Evolutionary conservation across 805 yeast genomes (phyloP), one percentile per base, ranked within the genome.

Genomic region (Lipomyces chichibuensis): DNA sequence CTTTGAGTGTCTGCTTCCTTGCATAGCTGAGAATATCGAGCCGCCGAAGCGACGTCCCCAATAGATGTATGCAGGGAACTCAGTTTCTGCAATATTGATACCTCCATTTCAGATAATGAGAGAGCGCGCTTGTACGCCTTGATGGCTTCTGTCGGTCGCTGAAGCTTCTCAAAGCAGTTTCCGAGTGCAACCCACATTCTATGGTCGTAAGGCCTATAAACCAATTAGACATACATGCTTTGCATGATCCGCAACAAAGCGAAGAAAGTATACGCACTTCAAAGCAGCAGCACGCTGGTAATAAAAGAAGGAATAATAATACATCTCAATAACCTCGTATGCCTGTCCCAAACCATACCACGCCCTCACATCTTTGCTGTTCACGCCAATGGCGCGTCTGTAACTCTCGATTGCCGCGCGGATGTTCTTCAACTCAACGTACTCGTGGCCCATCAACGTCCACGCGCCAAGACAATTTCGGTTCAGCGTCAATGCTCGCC

Each of bases 291-390:
- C 97, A 60, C 89, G 83, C 78, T 95, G 97, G 76, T 92, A 95
- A 77, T 95, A 95, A 77, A 92, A 94, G 55, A 93, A 80, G 0
- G 98, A 93, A 75, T 93, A 95, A 67, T 91, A 81, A 75, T 91
- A 95, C 97, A 94, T 94, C 72, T 94, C 98, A 64, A 94, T 80
- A 11, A 95, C 97, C 77, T 95, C 99, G 76, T 95, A 95, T 0
- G 98, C 98, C 78, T 95, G 98, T 0, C 99, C 99, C 62, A 95
- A 81, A 1, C 99, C 99, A 77, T 94, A 95, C 99, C 99, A 95
- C 0, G 98, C 98, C 61, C 97, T 82, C 77, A 90, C 96, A 76
- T 95, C 99, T 74, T 90, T 88, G 57, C 87, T 84, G 74, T 91
- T 91, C 2, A 93, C 88, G 75, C 92, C 97, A 0, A 93, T 94